Evolutionary conservation across 768 basidiomycete species (phyloP).

Genomic region (Tylopilus felleus): DNA sequence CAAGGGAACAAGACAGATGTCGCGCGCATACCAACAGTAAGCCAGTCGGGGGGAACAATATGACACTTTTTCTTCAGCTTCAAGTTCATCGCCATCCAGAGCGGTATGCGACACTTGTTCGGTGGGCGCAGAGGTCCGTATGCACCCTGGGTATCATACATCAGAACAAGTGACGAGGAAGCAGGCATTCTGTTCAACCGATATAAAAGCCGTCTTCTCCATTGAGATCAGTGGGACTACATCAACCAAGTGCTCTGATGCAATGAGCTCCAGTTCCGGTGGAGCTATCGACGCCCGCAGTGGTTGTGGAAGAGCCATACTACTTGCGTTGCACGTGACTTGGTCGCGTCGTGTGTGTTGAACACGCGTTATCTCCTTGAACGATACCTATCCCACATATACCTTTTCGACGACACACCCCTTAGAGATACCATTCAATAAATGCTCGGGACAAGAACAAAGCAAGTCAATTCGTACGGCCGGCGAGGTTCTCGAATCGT

Average conservation of each 20-base stretch:
- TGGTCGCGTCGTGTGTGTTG: constrained; percentile 9
- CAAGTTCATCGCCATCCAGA: constrained; percentile 94
- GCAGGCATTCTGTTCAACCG: constrained; percentile 46
- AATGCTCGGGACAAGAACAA: constrained; percentile 62
- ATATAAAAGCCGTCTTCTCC: constrained; percentile 89
- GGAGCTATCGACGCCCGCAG: constrained; percentile 74
- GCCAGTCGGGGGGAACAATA: constrained; percentile 88
- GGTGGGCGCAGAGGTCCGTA: constrained; percentile 94
- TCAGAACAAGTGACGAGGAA: constrained; percentile 8
- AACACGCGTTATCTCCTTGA: constrained; percentile 2
- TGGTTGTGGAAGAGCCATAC: constrained; percentile 70
- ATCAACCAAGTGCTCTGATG: constrained; percentile 79
- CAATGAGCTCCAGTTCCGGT: constrained; percentile 83
- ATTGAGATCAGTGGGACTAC: constrained; percentile 87
- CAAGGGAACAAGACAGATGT: background rate
- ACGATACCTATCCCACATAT: constrained; percentile 8
- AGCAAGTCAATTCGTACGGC: constrained; percentile 64
- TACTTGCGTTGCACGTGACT: constrained; percentile 19
- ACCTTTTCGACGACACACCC: background rate
- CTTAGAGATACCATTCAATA: constrained; percentile 1
- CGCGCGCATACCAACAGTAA: constrained; percentile 65
- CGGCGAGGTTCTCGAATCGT: constrained; percentile 61
- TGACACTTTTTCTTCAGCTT: constrained; percentile 95
- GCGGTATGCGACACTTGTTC: constrained; percentile 76
- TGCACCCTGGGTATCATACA: constrained; percentile 56